Conservation (phyloP, 352 stramenopile species). For the Pythium aquatile region DNA sequence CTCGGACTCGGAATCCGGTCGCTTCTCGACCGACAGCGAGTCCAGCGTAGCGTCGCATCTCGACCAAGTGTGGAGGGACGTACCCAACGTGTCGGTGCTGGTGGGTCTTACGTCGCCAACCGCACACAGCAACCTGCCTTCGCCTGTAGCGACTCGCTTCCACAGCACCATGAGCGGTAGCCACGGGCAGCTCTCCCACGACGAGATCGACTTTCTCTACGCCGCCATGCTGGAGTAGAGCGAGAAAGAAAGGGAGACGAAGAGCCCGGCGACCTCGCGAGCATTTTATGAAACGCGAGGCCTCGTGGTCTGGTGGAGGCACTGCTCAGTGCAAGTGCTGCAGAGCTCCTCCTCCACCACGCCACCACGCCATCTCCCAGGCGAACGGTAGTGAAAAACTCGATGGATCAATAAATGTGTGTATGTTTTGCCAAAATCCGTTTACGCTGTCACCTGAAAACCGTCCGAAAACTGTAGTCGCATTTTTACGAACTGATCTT, state of each 20-base stretch:
- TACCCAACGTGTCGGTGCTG: constrained; percentile 35
- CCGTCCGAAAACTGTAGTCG: neutral
- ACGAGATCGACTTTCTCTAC: constrained; percentile 87
- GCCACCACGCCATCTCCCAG: neutral
- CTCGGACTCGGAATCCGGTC: constrained; percentile 69
- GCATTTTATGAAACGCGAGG: constrained; percentile 1
- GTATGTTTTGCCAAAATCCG: neutral
- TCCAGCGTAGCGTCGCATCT: constrained; percentile 36
- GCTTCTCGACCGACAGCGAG: constrained; percentile 58
- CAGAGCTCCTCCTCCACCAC: constrained; percentile 11
- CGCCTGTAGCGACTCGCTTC: constrained; percentile 24
- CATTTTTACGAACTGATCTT: constrained; percentile 5
- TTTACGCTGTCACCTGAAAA: neutral
- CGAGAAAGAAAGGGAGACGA: neutral
- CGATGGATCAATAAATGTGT: neutral
- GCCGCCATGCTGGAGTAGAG: constrained; percentile 73
- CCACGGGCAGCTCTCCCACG: constrained; percentile 48
- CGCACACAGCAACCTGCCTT: constrained; percentile 6
- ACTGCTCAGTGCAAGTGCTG: constrained; percentile 50
- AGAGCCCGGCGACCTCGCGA: neutral
- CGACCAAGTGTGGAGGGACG: constrained; percentile 58
- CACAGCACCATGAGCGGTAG: constrained; percentile 24
- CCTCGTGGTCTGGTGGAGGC: neutral
- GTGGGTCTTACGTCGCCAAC: constrained; percentile 11
- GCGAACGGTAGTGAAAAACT: neutral